Base-by-base conservation (phyloP, 345 rosid genomes). In the Conringia planisiliqua region DNA sequence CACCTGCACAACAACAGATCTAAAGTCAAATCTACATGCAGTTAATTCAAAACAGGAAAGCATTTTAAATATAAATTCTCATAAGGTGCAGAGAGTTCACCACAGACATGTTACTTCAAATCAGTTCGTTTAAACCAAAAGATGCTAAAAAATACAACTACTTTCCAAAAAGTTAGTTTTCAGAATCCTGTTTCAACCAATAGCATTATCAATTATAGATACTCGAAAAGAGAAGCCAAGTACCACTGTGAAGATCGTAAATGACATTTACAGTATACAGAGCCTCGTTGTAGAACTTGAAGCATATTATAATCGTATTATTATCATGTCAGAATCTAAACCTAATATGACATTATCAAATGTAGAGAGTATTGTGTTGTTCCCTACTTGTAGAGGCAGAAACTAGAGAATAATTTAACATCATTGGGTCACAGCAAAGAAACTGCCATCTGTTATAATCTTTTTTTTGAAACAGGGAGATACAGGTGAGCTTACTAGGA, bases 401-500 rank as follows among this genome's bases (percentile, higher is more conserved):
- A 47, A 10, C 13, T 17, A 50, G 32, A 47, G 38, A 36, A 30
- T 3, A 14, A 1, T 3, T 24, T 6, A 59, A 52, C 5, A 61
- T 2, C 61, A 32, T 17, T 6, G 30, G 7, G 38, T 22, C 27
- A 64, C 13, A 36, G 52, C 30, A 71, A 12, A 33, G 42, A 72
- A 66, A 44, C 60, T 4, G 39, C 42, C 74, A 72, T 47, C 13
- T 43, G 18, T 33, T 68, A 52, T 35, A 16, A 29, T 43, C 5
- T 10, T 62, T 56, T 56, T 69, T 52, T 10, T 10, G 10, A 61
- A 60, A 68, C 30, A 26, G 54, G 71, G 66, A 62, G 44, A 56
- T 24, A 40, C 43, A 59, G 27, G 48, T 71, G 73, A 68, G 44
- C 89, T 87, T 78, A 89, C 97, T n/a, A 92, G 89, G 80, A 89